These are phyloP conservation scores for Sporobolomyces roseus DNA, from an alignment of 768 basidiomycete species.

Conservation along the genomic window DNA sequence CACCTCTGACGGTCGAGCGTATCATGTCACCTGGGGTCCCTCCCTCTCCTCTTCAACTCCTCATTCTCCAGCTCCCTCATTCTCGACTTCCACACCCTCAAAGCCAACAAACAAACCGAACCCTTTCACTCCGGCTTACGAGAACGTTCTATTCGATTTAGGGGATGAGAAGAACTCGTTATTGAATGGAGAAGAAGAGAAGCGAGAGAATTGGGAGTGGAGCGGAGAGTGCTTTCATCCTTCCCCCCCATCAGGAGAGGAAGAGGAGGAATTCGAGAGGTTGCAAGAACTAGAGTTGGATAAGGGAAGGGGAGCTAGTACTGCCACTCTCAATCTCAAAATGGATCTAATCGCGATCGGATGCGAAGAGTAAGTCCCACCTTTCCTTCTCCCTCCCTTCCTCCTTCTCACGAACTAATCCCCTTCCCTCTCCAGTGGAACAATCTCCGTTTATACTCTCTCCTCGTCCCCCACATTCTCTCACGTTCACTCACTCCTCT, in stretches of 20 bases:
- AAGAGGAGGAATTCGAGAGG: not conserved
- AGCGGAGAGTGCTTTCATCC: slow-evolving; percentile 33
- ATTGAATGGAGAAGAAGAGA: not conserved
- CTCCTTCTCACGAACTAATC: too few species aligned
- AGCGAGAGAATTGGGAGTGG: slow-evolving; percentile 20
- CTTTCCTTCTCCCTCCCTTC: not conserved
- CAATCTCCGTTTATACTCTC: slow-evolving; percentile 32
- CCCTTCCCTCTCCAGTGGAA: slow-evolving; percentile 18
- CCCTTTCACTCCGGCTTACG: slow-evolving; percentile 3
- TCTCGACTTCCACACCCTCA: too few species aligned
- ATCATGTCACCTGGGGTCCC: slow-evolving; percentile 36
- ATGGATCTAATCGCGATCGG: slow-evolving; percentile 36
- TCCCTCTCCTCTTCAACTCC: not conserved
- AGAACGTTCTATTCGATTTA: not conserved
- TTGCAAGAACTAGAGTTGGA: slow-evolving; percentile 25
- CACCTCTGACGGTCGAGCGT: slow-evolving; percentile 44
- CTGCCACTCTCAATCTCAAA: slow-evolving; percentile 4
- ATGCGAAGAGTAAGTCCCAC: slow-evolving; percentile 29
- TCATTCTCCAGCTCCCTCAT: not conserved
- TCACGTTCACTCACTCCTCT: slow-evolving; percentile 41
- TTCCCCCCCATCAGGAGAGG: not conserved
- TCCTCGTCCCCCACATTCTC: slow-evolving; percentile 20
- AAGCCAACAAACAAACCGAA: not conserved
- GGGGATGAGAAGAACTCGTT: not conserved
- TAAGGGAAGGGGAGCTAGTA: slow-evolving; percentile 25